Evolutionary conservation across 2,329 filamentous ascomycete species (phyloP).

Genomic region (Torrubiella hemipterigena): DNA sequence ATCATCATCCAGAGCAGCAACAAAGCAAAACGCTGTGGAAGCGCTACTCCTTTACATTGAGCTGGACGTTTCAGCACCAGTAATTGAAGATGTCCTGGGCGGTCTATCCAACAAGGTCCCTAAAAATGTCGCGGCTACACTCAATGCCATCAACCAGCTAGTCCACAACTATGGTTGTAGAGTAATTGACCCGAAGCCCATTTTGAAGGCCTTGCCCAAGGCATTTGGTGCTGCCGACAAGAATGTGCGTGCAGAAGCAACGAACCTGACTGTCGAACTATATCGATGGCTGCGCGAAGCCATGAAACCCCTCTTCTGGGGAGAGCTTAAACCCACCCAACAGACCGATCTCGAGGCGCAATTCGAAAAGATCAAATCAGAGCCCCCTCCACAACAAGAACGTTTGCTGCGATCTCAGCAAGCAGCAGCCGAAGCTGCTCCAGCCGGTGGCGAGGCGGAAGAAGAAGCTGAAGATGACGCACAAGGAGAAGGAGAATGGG

Average conservation of each 20-base stretch:
- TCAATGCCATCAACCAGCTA: conserved; percentile 68
- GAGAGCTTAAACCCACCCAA: conserved; percentile 87
- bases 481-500: conserved; percentile 43
- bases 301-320: conserved; percentile 98
- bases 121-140: conserved; percentile 64
- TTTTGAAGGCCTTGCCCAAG: conserved; percentile 79
- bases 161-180: conserved; percentile 95
- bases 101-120: conserved; percentile 78
- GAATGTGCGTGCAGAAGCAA: conserved; percentile 89
- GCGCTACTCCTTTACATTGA: conserved; percentile 82
- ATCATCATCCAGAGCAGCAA: conserved; percentile 73
- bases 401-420: conserved; percentile 81
- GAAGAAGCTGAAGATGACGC: conserved; percentile 46
- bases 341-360: conserved; percentile 87
- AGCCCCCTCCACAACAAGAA: conserved; percentile 80
- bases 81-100: conserved; percentile 84
- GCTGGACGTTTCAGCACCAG: conserved; percentile 70
- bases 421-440: conserved; percentile 63
- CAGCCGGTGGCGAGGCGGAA: conserved; percentile 44
- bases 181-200: conserved; percentile 81
- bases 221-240: conserved; percentile 95
- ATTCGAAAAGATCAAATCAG: conserved; percentile 86
- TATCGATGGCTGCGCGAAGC: conserved; percentile 96
- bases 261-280: conserved; percentile 81
- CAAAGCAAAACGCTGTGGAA: conserved; percentile 78